Evolutionary conservation across 1,284 basidiomycete species (phyloP).

Genomic region (Ceratobasidium sp.): DNA sequence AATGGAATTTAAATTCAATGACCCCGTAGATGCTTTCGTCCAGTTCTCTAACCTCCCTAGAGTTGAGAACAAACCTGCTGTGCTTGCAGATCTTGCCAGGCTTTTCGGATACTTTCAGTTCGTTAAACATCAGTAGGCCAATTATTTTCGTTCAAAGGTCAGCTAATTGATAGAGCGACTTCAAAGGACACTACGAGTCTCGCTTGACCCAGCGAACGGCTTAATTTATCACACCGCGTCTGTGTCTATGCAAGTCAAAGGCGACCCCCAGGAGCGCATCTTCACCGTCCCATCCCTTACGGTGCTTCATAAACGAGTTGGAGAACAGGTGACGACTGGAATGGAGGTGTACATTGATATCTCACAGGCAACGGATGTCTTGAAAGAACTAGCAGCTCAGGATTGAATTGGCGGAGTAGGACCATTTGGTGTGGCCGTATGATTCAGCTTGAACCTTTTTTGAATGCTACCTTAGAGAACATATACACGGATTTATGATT

Average conservation of each 20-base stretch:
- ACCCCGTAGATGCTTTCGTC: not conserved
- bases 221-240: slow-evolving; percentile 27
- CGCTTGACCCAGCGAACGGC: slow-evolving; percentile 2
- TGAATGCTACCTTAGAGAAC: not conserved
- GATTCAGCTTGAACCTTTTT: not conserved
- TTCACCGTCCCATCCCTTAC: slow-evolving; percentile 13
- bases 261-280: not conserved
- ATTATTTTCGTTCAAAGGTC: not conserved
- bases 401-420: not conserved
- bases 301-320: slow-evolving; percentile 9
- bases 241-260: slow-evolving; percentile 19
- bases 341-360: slow-evolving; percentile 33
- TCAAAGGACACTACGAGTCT: slow-evolving; percentile 1
- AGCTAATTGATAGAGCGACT: not conserved
- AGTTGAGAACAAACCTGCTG: slow-evolving; percentile 4
- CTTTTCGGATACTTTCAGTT: slow-evolving; percentile 13
- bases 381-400: slow-evolving; percentile 7
- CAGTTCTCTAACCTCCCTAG: slow-evolving; percentile 14
- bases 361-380: slow-evolving; percentile 4
- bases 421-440: not conserved
- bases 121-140: not conserved
- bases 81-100: not conserved
- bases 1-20: not conserved
- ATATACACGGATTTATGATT: not conserved
- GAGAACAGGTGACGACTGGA: not conserved